Base-by-base conservation (phyloP, 2,329 filamentous ascomycete species). In the Ophiocordyceps polyrhachis-furcata region DNA sequence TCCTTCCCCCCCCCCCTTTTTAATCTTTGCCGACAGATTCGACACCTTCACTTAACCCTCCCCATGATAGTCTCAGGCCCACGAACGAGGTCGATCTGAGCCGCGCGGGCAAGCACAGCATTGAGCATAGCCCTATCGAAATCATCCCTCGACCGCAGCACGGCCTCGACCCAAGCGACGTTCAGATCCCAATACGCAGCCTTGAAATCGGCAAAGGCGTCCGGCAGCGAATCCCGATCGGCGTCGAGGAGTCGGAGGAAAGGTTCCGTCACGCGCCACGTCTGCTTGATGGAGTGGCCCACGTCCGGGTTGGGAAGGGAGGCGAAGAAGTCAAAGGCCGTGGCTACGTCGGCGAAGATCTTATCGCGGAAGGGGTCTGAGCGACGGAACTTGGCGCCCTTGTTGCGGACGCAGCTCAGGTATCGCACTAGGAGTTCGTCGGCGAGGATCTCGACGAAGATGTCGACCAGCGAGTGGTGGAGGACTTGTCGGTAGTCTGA, bases 41-140 rank as follows among this genome's bases (percentile, higher is more conserved):
- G n/a, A n/a, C n/a, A n/a, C n/a, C n/a, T n/a, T n/a, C n/a, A 93
- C 63, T 88, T 91, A 43, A 95, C 76, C 64, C 85, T 89, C 49
- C 83, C 79, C 89, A 98, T 95, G 49, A 98, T 84, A 3, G 91
- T 96, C 64, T 96, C 89, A 17, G 75, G 64, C 1, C 86, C 88
- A 49, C 87, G 74, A 49, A 83, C 80, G 2, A 88, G 79, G 47
- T 83, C 79, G 52, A 93, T 74, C 62, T 86, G 83, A 8, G 86
- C 88, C n/a, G 88, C 89, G 58, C 80, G 76, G 2, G 79, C 78
- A 69, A 96, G 96, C 43, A 96, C 81, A 17, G 77, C 74, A 57
- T 86, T 91, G 50, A 96, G 62, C 83, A 96, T 86, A 48, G 76
- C 74, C 52, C 89, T 72, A 62, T 96, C 91, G 64, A 93, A 96